Evolutionary conservation across 1,139 yeast species (phyloP).

Genomic region (Geotrichum macrosporum): DNA sequence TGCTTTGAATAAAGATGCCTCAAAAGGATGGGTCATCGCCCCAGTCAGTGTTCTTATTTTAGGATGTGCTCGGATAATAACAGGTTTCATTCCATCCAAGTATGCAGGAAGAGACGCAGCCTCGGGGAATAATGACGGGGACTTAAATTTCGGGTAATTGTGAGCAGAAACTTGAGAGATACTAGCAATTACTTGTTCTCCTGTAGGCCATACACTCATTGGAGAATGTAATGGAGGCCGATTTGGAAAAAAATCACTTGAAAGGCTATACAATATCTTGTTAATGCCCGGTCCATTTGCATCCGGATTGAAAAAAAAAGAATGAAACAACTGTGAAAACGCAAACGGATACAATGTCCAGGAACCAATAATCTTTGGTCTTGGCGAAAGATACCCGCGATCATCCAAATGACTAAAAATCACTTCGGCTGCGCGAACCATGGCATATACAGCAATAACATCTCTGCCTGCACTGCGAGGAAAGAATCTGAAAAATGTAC

Average conservation of each 20-base stretch:
- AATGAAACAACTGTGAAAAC: conserved; percentile 39
- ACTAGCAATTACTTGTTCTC: conserved; percentile 33
- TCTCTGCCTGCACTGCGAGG: conserved; percentile 30
- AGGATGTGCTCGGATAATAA: conserved; percentile 38
- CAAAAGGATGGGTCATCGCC: conserved; percentile 38
- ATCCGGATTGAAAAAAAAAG: conserved; percentile 37
- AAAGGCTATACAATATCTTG: conserved; percentile 2
- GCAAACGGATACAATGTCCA: conserved; percentile 43
- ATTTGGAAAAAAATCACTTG: conserved; percentile 27
- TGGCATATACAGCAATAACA: conserved; percentile 35
- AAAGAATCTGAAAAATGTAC: conserved; percentile 19
- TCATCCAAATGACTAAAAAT: conserved; percentile 37
- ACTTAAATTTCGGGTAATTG: conserved; percentile 37
- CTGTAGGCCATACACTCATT: conserved; percentile 37
- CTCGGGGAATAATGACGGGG: conserved; percentile 35
- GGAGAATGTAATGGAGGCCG: not conserved
- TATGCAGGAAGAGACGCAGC: conserved; percentile 26
- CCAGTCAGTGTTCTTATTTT: conserved; percentile 36
- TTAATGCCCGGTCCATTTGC: conserved; percentile 4
- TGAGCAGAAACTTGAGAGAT: conserved; percentile 34
- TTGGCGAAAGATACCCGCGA: conserved; percentile 27
- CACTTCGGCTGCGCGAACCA: conserved; percentile 38
- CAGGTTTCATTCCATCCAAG: conserved; percentile 32
- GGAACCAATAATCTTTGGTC: conserved; percentile 38
- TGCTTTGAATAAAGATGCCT: conserved; percentile 31